These are phyloP conservation scores for Aphanoascus verrucosus DNA, from an alignment of 2,329 filamentous ascomycete species.

Conservation along the genomic window DNA sequence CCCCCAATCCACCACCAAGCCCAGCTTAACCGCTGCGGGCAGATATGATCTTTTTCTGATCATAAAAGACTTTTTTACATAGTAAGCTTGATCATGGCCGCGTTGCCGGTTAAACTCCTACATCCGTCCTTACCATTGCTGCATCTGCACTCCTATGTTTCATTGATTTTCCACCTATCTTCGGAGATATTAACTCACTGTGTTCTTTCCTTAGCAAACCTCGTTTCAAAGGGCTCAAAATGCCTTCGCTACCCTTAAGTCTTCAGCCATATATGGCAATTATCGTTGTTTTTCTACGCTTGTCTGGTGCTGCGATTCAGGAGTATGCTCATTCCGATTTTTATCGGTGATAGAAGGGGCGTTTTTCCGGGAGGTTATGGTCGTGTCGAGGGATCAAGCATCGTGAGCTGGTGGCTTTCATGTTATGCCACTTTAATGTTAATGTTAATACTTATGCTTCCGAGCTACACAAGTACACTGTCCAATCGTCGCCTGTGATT, in stretches of 20 bases:
- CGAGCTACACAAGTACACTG: not conserved
- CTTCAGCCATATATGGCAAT: not conserved
- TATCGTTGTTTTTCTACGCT: not conserved
- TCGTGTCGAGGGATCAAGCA: not conserved
- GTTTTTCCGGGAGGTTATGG: not conserved
- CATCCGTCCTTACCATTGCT: too few species aligned
- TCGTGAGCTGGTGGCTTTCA: not conserved
- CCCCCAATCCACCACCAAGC: constrained; percentile 16
- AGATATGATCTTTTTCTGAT: not conserved
- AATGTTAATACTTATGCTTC: constrained; percentile 4
- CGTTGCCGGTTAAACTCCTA: not conserved
- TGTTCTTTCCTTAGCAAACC: too few species aligned
- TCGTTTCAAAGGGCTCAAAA: too few species aligned
- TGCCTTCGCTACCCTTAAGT: too few species aligned
- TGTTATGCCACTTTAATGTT: not conserved
- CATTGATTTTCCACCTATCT: too few species aligned
- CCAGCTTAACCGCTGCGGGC: constrained; percentile 22
- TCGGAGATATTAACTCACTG: too few species aligned
- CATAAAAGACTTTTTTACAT: not conserved
- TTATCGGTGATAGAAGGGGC: not conserved
- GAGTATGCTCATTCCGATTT: not conserved
- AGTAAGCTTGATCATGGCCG: not conserved
- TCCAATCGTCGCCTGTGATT: not conserved
- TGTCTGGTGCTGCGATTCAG: not conserved
- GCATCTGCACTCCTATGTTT: too few species aligned